phyloP scores from a whole-genome alignment of 1,284 basidiomycete genomes.

The Austroboletus olivaceoglutinosus region DNA sequence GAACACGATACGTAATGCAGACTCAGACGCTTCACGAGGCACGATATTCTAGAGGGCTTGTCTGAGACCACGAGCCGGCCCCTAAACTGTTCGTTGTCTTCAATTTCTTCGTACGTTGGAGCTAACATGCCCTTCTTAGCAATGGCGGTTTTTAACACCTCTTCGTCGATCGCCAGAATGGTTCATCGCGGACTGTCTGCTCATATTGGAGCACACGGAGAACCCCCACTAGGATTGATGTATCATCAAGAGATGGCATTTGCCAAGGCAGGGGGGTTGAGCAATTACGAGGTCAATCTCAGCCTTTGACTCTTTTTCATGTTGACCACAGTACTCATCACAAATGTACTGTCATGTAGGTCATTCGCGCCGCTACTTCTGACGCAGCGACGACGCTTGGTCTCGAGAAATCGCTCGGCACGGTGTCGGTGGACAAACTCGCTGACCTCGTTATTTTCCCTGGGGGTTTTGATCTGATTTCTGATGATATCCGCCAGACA shows the following conservation, averaged over 20 bases:
- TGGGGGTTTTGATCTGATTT: slow-evolving; percentile 53
- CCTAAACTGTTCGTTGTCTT: slow-evolving; percentile 46
- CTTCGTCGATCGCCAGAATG: slow-evolving; percentile 64
- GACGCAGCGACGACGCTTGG: slow-evolving; percentile 64
- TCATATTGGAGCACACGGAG: slow-evolving; percentile 75
- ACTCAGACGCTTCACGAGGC: slow-evolving; percentile 58
- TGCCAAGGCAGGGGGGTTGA: slow-evolving; percentile 53
- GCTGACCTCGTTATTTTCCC: slow-evolving; percentile 68
- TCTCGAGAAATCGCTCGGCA: slow-evolving; percentile 57
- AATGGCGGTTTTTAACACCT: slow-evolving; percentile 65
- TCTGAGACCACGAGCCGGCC: slow-evolving; percentile 63
- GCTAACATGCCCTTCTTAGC: slow-evolving; percentile 41
- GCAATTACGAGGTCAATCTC: slow-evolving; percentile 45
- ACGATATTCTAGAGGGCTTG: slow-evolving; percentile 60
- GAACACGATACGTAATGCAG: slow-evolving; percentile 31
- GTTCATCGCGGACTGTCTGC: slow-evolving; percentile 55
- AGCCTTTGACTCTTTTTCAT: neutral
- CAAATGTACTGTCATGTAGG: slow-evolving; percentile 37
- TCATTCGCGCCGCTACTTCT: slow-evolving; percentile 63
- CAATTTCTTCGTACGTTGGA: neutral
- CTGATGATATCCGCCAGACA: slow-evolving; percentile 50
- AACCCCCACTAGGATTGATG: slow-evolving; percentile 68
- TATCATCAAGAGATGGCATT: slow-evolving; percentile 73
- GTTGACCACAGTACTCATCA: too few species aligned
- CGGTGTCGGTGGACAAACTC: slow-evolving; percentile 60